Evolutionary conservation across 169 alveolate species (phyloP), one percentile per base, ranked within the genome.

Genomic region (Eimeria sp.): DNA sequence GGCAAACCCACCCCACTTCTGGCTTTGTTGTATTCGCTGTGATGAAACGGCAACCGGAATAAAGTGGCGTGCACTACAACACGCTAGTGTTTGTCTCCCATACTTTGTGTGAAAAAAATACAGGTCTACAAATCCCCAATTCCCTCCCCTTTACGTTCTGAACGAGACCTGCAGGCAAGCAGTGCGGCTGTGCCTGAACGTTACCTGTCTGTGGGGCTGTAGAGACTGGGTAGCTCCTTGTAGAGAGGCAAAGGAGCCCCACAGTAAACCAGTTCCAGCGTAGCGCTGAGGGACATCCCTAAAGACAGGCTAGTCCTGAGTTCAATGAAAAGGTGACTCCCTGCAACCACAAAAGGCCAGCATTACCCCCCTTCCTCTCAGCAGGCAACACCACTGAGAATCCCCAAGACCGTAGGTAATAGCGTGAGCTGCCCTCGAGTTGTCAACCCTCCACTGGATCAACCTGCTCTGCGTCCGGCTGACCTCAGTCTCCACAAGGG

Each of bases 241-340:
- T 82, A 82, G 73, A 82, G 67, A 9, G 90, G 72, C 18, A 72
- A 14, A 51, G 94, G 94, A 25, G 86, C 54, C 11, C 94, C 94
- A 54, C 94, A 88, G 86, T 65, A 88, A 49, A 65, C 86, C 51
- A 88, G 27, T 30, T 70, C 84, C 20, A 88, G 49, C 9, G 70
- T 20, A 49, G 87, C 84, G 20, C 30, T 18, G 18, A 88, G 72
- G 11, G 86, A 49, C 94, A 88, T 88, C 86, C 94, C 94, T 43
- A 88, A 45, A 16, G 94, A 65, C 73, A 88, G 72, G 86, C 51
- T 72, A 57, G 94, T 65, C 34, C 63, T 22, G 22, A 67, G 27
- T 25, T 67, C 73, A 22, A 88, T n/a, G 34, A 70, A n/a, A 67
- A 88, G 72, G 72, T 18, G 72, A 58, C 86, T 43, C 34, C 94